phyloP scores from a whole-genome alignment of 2,329 filamentous ascomycete species.

The Orbilia oligospora region DNA sequence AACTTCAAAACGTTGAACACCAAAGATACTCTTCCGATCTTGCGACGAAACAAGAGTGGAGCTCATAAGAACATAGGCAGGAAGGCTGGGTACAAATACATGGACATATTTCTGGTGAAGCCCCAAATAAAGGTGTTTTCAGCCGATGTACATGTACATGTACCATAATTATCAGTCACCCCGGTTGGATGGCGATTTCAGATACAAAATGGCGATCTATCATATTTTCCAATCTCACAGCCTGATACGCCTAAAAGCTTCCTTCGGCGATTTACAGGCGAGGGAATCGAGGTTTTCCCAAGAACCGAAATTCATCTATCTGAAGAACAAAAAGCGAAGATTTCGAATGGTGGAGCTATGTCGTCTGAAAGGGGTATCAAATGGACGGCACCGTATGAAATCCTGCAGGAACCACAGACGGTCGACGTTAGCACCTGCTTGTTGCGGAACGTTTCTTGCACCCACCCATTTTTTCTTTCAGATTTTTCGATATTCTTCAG shows the following conservation, averaged over 20 bases:
- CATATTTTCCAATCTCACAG: conserved; percentile 34
- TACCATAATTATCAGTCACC: conserved; percentile 1
- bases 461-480: not conserved
- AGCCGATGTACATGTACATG: conserved; percentile 26
- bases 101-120: conserved; percentile 1
- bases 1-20: conserved; percentile 37
- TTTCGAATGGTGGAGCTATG: conserved; percentile 3
- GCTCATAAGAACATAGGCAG: conserved; percentile 22
- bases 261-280: conserved; percentile 53
- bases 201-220: conserved; percentile 43
- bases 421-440: conserved; percentile 50
- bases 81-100: conserved; percentile 31
- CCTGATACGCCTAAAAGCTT: conserved; percentile 24
- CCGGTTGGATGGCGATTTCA: conserved; percentile 19
- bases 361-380: conserved; percentile 43
- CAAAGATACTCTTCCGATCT: conserved; percentile 51
- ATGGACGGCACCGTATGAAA: conserved; percentile 38
- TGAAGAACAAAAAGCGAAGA: conserved; percentile 9
- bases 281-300: conserved; percentile 11
- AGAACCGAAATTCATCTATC: conserved; percentile 24
- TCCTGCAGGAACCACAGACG: conserved; percentile 47
- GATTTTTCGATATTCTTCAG: conserved; percentile 4
- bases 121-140: conserved; percentile 31
- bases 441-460: conserved; percentile 25
- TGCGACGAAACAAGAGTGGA: conserved; percentile 60